phyloP scores from a whole-genome alignment of 192 early-diverging fungal species.

The Backusella tuberculispora region DNA sequence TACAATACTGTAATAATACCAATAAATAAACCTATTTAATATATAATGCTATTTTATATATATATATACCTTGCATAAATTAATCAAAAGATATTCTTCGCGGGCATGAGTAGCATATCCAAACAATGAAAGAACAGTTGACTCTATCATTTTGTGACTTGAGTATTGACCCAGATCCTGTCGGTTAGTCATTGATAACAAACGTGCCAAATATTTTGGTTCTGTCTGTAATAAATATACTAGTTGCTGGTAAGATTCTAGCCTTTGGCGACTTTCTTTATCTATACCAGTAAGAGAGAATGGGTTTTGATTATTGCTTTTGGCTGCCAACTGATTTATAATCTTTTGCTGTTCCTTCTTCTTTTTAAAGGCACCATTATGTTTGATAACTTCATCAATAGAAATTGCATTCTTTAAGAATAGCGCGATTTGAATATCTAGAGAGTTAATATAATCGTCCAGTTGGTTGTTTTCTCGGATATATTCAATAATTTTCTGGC shows the following conservation, averaged over 20 bases:
- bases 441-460: slow-evolving; percentile 78
- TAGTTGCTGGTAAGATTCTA: slow-evolving; percentile 89
- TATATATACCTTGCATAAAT: slow-evolving; percentile 81
- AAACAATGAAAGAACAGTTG: slow-evolving; percentile 91
- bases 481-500: slow-evolving; percentile 82
- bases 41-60: background rate
- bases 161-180: slow-evolving; percentile 68
- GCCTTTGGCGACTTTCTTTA: slow-evolving; percentile 74
- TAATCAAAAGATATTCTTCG: slow-evolving; percentile 95
- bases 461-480: slow-evolving; percentile 90
- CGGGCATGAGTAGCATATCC: slow-evolving; percentile 96
- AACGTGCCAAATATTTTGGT: slow-evolving; percentile 85
- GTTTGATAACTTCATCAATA: slow-evolving; percentile 89
- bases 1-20: slow-evolving; percentile 51
- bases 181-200: slow-evolving; percentile 85
- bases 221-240: slow-evolving; percentile 98
- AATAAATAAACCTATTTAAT: background rate
- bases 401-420: slow-evolving; percentile 95
- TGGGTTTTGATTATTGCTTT: slow-evolving; percentile 37
- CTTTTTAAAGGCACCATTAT: slow-evolving; percentile 37
- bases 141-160: slow-evolving; percentile 85
- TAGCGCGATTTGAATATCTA: slow-evolving; percentile 96
- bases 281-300: slow-evolving; percentile 81
- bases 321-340: slow-evolving; percentile 43
- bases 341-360: slow-evolving; percentile 52